A percentile compares a stretch with the other conserved stretches of the same genome.
Conservation (phyloP, 2,329 filamentous ascomycete genomes). For the Cryphonectria japonica region DNA sequence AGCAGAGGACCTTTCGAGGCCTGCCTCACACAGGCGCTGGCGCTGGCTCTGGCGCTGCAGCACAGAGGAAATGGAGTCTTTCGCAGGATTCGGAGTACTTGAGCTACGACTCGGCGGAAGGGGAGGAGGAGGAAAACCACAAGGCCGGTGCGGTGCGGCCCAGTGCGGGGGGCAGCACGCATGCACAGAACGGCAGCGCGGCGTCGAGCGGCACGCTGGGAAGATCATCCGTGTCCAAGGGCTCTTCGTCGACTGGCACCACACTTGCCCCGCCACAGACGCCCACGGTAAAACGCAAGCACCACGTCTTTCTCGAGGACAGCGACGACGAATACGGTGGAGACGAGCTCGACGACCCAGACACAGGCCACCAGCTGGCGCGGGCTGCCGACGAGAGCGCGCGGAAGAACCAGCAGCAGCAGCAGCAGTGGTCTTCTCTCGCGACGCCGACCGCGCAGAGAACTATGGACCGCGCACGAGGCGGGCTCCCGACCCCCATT, state of each 20-base stretch:
- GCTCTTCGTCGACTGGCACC: neutral
- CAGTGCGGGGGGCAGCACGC: neutral
- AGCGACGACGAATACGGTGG: constrained; percentile 35
- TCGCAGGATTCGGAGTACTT: constrained; percentile 14
- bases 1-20: constrained; percentile 24
- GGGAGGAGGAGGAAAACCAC: constrained; percentile 8
- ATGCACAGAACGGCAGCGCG: neutral
- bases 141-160: constrained; percentile 18
- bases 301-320: constrained; percentile 32
- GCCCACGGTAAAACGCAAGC: constrained; percentile 39
- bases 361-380: constrained; percentile 45
- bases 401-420: neutral
- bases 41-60: neutral
- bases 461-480: constrained; percentile 28
- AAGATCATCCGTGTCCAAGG: constrained; percentile 4
- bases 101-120: neutral
- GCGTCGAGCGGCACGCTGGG: constrained; percentile 2
- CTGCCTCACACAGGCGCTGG: neutral
- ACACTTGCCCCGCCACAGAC: constrained; percentile 5
- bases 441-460: constrained; percentile 36
- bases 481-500: constrained; percentile 39
- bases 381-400: constrained; percentile 42
- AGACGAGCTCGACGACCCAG: constrained; percentile 42
- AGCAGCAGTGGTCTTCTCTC: constrained; percentile 30
- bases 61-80: neutral